Conservation (phyloP, 176 grass and related monocot species). For the Carex parvula region DNA sequence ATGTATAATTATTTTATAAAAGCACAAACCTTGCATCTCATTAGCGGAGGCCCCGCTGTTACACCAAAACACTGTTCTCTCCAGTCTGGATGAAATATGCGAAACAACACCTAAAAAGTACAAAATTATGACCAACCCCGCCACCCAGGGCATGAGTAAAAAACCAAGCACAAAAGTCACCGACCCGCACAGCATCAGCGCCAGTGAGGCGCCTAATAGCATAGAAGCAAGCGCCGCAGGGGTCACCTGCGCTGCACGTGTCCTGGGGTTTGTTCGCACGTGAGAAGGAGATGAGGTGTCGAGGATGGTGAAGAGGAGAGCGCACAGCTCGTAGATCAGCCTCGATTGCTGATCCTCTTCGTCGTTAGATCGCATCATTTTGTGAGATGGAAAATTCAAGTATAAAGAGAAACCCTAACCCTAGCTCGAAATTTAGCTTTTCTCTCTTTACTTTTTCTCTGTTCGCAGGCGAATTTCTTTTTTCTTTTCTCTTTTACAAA, state of each 20-base stretch:
- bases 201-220: slow-evolving; percentile 63
- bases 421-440: background rate
- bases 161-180: slow-evolving; percentile 82
- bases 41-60: slow-evolving; percentile 2
- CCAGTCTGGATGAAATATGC: slow-evolving; percentile 49
- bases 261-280: background rate
- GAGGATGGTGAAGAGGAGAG: slow-evolving; percentile 47
- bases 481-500: slow-evolving; percentile 1
- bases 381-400: background rate
- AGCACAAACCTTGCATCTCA: slow-evolving; percentile 28
- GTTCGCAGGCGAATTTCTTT: background rate
- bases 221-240: slow-evolving; percentile 49
- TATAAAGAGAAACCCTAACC: slow-evolving; percentile 8
- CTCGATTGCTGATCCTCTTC: slow-evolving; percentile 37
- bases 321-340: slow-evolving; percentile 55
- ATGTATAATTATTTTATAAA: background rate
- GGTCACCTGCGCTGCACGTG: background rate
- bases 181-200: slow-evolving; percentile 84
- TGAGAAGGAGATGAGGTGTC: background rate
- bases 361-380: slow-evolving; percentile 24
- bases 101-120: slow-evolving; percentile 61
- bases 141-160: slow-evolving; percentile 83
- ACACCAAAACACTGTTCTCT: slow-evolving; percentile 30
- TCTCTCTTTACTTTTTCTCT: background rate
- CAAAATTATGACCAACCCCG: slow-evolving; percentile 57